Base-by-base conservation (phyloP, 2,329 filamentous ascomycete species). In the Ambrosiella cleistominuta region DNA sequence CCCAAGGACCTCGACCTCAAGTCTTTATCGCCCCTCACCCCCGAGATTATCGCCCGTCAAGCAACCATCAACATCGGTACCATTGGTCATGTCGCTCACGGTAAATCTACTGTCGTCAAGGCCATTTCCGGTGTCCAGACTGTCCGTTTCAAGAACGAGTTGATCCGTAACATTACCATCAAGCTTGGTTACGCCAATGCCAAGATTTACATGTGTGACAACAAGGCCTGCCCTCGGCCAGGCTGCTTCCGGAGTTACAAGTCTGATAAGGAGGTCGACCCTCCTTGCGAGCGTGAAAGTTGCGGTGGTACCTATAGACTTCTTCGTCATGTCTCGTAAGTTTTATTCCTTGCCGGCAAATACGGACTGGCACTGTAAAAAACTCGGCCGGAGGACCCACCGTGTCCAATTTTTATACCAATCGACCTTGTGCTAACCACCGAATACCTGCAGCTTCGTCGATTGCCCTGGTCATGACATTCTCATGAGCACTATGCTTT, bases 401-500 rank as follows among this genome's bases (percentile, higher is more conserved):
- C 17, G 2, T 51, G 9, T 35, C 2, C n/a, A 19, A 17, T 42
- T 35, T 11, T 38, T 4, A 13, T 39, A 47, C 11, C 38, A 54
- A 1, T 35, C 13, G 11, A 35, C 11, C 38, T 37, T 38, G 59
- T 60, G 63, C 66, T 70, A 59, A 70, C 61, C 39, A 47, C 12
- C 11, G 37, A 17, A 17, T 35, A 37, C 45, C 15, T 65, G 57
- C 64, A 91, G 88, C 13, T 98, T 97, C 70, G 93, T 97, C 65
- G 93, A 97, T 73, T 97, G 93, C 78, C 93, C 93, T 59, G 93
- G 93, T 72, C 93, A 98, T 87, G 93, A 98, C 75, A 98, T 98
- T 89, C 90, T 98, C 71, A 98, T 98, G 93, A 97, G 91, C 74
- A 98, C 93, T 66, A 98, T 98, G 93, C 84, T 98, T 78, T 98